Base-by-base conservation (phyloP, 352 stramenopile species). In the Globisporangium okanoganense region DNA sequence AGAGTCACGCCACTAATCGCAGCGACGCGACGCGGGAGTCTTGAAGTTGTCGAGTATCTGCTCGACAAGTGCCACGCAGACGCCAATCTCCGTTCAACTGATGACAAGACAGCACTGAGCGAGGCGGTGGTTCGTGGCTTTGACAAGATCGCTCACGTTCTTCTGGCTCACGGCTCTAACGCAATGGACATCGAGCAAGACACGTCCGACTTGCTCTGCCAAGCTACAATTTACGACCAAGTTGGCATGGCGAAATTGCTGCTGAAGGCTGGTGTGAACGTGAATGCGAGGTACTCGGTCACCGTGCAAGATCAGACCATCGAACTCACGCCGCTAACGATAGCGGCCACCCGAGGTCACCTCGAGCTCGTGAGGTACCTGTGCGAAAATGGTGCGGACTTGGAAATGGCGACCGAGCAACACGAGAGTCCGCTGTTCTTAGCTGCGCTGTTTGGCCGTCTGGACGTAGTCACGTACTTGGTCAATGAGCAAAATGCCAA, bases 1-100 rank as follows among this genome's bases (percentile, higher is more conserved):
- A 2, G 47, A 33, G 14, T 35, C 14, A 35, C 22, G 16, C 45
- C 45, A 33, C 33, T 62, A 12, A 38, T 49, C 31, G 43, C 22
- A 2, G 56, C 45, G 9, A 45, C 45, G 3, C 20, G 31, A 2
- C 25, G 40, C 5, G 8, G 56, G 8, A 25, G 18, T 20, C 6
- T 36, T 1, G 14, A 47, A 10, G 20, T 62, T 27, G 33, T 62
- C 35, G 33, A 38, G 35, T 56, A 56, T 24, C 25, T 56, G 33
- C 45, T 62, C 18, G 18, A 45, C 4, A 6, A n/a, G 16, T 36
- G 55, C 16, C 22, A 40, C 18, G 44, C 35, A 2, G 29, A 56
- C 9, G 45, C 18, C 13, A 20, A 25, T 13, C 6, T 35, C 24
- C 24, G 4, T 4, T 35, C 45, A n/a, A 12, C 3, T 35, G 25